phyloP scores from a whole-genome alignment of 2,329 filamentous ascomycete species.

The Thelonectria discophora region DNA sequence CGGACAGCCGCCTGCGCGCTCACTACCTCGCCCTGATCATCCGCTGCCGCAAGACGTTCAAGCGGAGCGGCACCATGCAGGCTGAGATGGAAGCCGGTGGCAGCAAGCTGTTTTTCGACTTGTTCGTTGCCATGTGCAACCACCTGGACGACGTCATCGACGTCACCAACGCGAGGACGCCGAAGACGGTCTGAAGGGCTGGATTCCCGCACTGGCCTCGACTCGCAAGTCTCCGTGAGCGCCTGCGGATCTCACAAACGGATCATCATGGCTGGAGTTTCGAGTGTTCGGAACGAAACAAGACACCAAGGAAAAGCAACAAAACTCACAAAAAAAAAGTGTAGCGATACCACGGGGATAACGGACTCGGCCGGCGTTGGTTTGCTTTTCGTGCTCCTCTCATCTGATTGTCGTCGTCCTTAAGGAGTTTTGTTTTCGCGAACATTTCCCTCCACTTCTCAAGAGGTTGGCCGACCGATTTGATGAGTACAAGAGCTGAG shows the following conservation, averaged over 20 bases:
- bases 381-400: constrained; percentile 52
- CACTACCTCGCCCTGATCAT: constrained; percentile 98
- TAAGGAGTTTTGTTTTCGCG: constrained; percentile 53
- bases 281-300: constrained; percentile 31
- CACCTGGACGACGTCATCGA: constrained; percentile 96
- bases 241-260: constrained; percentile 25
- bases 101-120: constrained; percentile 93
- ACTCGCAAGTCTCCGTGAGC: constrained; percentile 37
- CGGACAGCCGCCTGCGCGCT: constrained; percentile 90
- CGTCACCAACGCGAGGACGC: constrained; percentile 73
- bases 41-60: constrained; percentile 96
- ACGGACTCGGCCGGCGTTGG: constrained; percentile 42
- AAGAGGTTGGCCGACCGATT: constrained; percentile 59
- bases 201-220: constrained; percentile 16
- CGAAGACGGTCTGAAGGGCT: constrained; percentile 62
- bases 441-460: constrained; percentile 55
- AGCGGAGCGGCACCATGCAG: constrained; percentile 98
- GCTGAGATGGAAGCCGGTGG: constrained; percentile 95
- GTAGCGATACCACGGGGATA: constrained; percentile 34
- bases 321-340: constrained; percentile 39
- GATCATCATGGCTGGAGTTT: constrained; percentile 37
- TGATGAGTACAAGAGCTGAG: constrained; percentile 55
- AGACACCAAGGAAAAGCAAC: constrained; percentile 36
- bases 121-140: constrained; percentile 98
- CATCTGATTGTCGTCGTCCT: constrained; percentile 60